These are phyloP conservation scores for Wallacemonas sp. DNA, from an alignment of 208 protist genomes.

Conservation along the genomic window DNA sequence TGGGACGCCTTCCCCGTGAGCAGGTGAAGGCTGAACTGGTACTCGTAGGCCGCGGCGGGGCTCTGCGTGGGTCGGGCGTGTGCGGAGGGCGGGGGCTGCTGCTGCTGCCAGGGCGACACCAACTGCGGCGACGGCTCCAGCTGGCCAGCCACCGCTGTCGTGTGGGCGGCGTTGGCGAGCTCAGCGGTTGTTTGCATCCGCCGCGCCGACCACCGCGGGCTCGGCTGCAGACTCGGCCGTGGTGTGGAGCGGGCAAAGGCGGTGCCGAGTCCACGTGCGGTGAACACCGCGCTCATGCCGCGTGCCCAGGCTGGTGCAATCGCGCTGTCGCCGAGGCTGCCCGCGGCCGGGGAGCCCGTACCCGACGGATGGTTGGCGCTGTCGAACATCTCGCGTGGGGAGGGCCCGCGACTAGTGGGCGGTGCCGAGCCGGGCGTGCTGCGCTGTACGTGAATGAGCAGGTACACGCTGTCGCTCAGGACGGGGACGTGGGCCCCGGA, in stretches of 20 bases:
- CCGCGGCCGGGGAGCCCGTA: too few species aligned
- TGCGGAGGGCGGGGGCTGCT: background rate
- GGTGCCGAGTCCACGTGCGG: constrained; percentile 57
- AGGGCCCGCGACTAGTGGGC: background rate
- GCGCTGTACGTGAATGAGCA: constrained; percentile 68
- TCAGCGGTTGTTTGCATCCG: background rate
- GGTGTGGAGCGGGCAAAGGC: constrained; percentile 48
- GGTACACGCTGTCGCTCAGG: constrained; percentile 43
- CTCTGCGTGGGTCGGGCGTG: constrained; percentile 13
- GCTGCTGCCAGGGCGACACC: background rate
- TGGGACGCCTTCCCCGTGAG: constrained; percentile 60
- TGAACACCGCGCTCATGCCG: constrained; percentile 58
- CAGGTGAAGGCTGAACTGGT: constrained; percentile 73
- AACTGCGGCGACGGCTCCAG: constrained; percentile 2
- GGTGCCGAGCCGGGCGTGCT: constrained; percentile 4
- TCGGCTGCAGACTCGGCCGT: constrained; percentile 14
- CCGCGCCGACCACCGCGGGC: constrained; percentile 7
- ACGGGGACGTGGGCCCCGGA: constrained; percentile 32
- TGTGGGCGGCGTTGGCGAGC: constrained; percentile 17
- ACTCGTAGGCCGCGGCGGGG: constrained; percentile 23
- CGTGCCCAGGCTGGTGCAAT: constrained; percentile 43
- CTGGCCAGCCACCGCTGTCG: background rate
- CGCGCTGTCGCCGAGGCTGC: constrained; percentile 15
- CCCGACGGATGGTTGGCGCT: too few species aligned
- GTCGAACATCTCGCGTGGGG: background rate